Evolutionary conservation across 495 filamentous ascomycete genomes (phyloP).

Genomic region (Astrothelium macrocarpum): DNA sequence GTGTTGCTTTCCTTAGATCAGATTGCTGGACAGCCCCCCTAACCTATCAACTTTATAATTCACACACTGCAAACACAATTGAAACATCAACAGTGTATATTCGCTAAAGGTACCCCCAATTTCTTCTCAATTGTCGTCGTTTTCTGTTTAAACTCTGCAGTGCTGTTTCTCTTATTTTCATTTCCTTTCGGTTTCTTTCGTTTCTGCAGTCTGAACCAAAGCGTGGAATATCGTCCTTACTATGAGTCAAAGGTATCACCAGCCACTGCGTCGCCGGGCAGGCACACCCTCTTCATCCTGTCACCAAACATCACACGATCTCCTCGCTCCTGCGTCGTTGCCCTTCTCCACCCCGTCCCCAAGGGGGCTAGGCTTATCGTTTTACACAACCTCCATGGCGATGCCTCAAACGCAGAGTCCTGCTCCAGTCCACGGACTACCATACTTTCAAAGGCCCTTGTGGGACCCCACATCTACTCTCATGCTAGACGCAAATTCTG

Average conservation of each 20-base stretch:
- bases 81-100: background rate
- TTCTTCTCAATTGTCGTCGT: background rate
- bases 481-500: background rate
- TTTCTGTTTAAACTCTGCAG: background rate
- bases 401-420: constrained; percentile 1
- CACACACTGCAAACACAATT: background rate
- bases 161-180: background rate
- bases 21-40: background rate
- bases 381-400: background rate
- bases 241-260: background rate
- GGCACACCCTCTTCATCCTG: background rate
- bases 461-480: constrained; percentile 2
- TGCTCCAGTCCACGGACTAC: background rate
- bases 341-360: background rate
- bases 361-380: background rate
- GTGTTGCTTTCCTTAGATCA: constrained; percentile 4
- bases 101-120: background rate
- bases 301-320: background rate
- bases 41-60: constrained; percentile 8
- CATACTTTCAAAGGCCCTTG: background rate
- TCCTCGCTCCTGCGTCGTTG: background rate
- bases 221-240: background rate
- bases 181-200: background rate
- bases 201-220: background rate
- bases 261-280: background rate